Evolutionary conservation across 768 basidiomycete genomes (phyloP).

Genomic region (Gloeostereum incarnatum): DNA sequence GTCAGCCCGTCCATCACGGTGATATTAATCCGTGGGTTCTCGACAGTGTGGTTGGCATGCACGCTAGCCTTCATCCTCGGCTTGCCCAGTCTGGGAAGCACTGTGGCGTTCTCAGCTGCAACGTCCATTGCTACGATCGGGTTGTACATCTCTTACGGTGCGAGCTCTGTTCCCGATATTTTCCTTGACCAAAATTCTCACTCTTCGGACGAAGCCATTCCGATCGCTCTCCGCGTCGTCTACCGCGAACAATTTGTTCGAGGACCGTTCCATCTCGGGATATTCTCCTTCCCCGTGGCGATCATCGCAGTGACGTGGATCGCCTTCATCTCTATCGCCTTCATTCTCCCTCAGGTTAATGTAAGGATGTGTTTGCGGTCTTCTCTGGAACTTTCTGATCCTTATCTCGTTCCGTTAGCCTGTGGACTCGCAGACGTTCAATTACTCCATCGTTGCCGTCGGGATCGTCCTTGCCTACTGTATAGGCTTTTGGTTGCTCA

Average conservation of each 20-base stretch:
- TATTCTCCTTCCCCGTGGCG: slow-evolving; percentile 52
- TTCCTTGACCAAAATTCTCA: too few species aligned
- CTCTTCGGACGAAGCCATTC: slow-evolving; percentile 47
- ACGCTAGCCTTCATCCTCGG: slow-evolving; percentile 68
- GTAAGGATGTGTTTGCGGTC: slow-evolving; percentile 19
- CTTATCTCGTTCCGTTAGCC: slow-evolving; percentile 26
- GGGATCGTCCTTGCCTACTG: slow-evolving; percentile 61
- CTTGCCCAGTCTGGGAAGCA: slow-evolving; percentile 63
- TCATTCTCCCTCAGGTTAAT: slow-evolving; percentile 64
- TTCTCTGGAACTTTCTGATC: not conserved
- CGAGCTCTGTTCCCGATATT: slow-evolving; percentile 3
- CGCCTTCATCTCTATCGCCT: slow-evolving; percentile 60
- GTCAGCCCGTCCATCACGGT: too few species aligned
- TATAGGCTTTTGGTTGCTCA: slow-evolving; percentile 61
- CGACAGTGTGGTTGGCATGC: slow-evolving; percentile 68
- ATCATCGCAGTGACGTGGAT: slow-evolving; percentile 59
- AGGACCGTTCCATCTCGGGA: slow-evolving; percentile 67
- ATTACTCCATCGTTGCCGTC: slow-evolving; percentile 70
- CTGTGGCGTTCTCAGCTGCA: slow-evolving; percentile 58
- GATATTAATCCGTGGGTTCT: too few species aligned
- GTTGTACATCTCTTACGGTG: slow-evolving; percentile 68
- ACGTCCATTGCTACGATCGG: slow-evolving; percentile 68
- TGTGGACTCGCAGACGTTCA: slow-evolving; percentile 62
- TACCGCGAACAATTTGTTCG: slow-evolving; percentile 49
- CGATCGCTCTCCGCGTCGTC: slow-evolving; percentile 58